Conservation (phyloP, 2,329 filamentous ascomycete genomes). For the Fusarium sp. region DNA sequence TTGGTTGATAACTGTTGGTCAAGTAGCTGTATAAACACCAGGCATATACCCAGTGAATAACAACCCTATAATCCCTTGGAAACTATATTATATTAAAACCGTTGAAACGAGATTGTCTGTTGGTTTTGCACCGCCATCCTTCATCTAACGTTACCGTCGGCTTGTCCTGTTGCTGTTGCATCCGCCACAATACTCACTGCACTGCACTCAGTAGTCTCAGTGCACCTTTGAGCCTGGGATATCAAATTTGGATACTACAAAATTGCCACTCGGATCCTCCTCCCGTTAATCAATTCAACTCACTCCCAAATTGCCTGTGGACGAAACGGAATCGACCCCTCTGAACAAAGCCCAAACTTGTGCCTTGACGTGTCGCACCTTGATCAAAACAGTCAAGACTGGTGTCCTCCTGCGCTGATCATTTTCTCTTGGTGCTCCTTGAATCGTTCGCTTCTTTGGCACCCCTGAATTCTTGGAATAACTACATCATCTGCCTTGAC, state of each 20-base stretch:
- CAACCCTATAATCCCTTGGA: neutral
- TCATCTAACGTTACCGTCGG: conserved; percentile 15
- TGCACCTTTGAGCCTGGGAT: conserved; percentile 23
- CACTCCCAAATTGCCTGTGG: neutral
- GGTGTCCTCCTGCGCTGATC: conserved; percentile 35
- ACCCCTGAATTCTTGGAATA: conserved; percentile 37
- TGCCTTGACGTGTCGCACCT: conserved; percentile 42
- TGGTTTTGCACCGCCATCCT: conserved; percentile 23
- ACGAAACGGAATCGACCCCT: conserved; percentile 33
- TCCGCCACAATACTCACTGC: conserved; percentile 31
- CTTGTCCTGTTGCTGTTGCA: conserved; percentile 9
- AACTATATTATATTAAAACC: conserved; percentile 5
- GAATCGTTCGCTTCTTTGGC: conserved; percentile 14
- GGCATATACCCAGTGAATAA: neutral
- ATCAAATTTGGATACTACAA: conserved; percentile 30
- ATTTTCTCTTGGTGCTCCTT: conserved; percentile 25
- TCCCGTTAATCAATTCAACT: neutral
- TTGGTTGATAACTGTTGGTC: neutral
- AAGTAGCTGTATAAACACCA: conserved; percentile 34
- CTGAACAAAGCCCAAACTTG: conserved; percentile 37
- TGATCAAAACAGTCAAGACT: conserved; percentile 37
- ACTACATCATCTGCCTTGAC: neutral
- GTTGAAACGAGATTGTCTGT: conserved; percentile 4
- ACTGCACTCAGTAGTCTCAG: neutral
- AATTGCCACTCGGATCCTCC: conserved; percentile 39